Percentiles rank a stretch among this genome's conserved stretches.
Conservation (phyloP, 2,329 filamentous ascomycete genomes). For the Chaetothyriales sp. region DNA sequence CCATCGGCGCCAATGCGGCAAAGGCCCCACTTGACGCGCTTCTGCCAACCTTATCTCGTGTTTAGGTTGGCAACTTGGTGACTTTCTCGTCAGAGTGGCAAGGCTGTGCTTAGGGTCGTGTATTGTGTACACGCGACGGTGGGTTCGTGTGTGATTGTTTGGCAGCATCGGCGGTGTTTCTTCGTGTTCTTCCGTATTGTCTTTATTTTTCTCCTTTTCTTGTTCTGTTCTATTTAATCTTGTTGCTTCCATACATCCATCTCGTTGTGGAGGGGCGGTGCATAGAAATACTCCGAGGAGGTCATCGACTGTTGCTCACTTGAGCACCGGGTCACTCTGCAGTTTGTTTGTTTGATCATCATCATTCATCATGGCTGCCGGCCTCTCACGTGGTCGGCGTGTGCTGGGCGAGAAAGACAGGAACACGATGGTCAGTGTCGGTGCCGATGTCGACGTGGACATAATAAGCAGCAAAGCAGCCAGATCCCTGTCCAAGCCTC, state of each 20-base stretch:
- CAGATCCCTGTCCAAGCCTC: conserved; percentile 1
- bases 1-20: not conserved
- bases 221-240: not conserved
- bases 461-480: not conserved
- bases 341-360: not conserved
- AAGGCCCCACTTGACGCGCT: not conserved
- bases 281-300: no score
- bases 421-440: conserved; percentile 10
- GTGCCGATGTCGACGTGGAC: conserved; percentile 5
- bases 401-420: conserved; percentile 17
- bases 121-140: not conserved
- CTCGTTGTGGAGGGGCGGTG: no score
- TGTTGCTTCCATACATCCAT: no score
- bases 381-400: conserved; percentile 12
- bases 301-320: not conserved
- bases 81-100: no score
- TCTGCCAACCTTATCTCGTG: not conserved
- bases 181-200: no score
- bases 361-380: conserved; percentile 3
- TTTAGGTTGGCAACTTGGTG: no score
- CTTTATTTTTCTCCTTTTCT: not conserved
- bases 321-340: not conserved
- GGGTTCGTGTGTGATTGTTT: not conserved
- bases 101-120: not conserved
- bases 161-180: not conserved